Evolutionary conservation across 2,329 filamentous ascomycete genomes (phyloP).

Genomic region (Claviceps humidiphila): DNA sequence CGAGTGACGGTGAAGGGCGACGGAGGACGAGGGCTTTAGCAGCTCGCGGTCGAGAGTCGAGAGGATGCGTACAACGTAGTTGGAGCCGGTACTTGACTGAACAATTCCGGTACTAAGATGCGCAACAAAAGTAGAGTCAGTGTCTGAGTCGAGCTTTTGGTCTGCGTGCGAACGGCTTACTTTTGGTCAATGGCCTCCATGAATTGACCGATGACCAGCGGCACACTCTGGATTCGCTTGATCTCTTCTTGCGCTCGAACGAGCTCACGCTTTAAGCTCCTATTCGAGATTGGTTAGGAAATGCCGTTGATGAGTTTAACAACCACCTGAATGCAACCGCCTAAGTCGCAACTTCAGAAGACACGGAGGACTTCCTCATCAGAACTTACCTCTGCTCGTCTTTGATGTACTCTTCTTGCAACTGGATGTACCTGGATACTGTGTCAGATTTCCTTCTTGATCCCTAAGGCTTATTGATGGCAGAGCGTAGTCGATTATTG

Average conservation of each 20-base stretch:
- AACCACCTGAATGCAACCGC: too few species aligned
- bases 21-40: slow-evolving; percentile 93
- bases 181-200: slow-evolving; percentile 99
- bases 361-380: background rate
- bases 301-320: background rate
- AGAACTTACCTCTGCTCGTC: slow-evolving; percentile 75
- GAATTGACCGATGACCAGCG: slow-evolving; percentile 95
- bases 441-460: slow-evolving; percentile 13
- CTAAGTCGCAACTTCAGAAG: background rate
- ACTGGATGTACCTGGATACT: slow-evolving; percentile 64
- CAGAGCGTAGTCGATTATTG: background rate
- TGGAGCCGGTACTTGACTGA: slow-evolving; percentile 93
- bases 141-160: background rate
- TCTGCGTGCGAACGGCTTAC: slow-evolving; percentile 36
- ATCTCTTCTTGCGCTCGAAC: slow-evolving; percentile 98
- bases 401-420: slow-evolving; percentile 99
- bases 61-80: slow-evolving; percentile 96
- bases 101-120: slow-evolving; percentile 81
- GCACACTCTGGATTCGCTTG: slow-evolving; percentile 97
- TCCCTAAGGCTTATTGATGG: background rate
- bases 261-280: slow-evolving; percentile 91
- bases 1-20: slow-evolving; percentile 93
- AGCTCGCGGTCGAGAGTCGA: slow-evolving; percentile 97
- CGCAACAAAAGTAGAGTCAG: background rate
- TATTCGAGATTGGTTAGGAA: slow-evolving; percentile 18